Percentiles rank a stretch among this genome's conserved stretches.
Evolutionary conservation across 352 stramenopile species (phyloP).

Genomic region (Pythium periplocum): DNA sequence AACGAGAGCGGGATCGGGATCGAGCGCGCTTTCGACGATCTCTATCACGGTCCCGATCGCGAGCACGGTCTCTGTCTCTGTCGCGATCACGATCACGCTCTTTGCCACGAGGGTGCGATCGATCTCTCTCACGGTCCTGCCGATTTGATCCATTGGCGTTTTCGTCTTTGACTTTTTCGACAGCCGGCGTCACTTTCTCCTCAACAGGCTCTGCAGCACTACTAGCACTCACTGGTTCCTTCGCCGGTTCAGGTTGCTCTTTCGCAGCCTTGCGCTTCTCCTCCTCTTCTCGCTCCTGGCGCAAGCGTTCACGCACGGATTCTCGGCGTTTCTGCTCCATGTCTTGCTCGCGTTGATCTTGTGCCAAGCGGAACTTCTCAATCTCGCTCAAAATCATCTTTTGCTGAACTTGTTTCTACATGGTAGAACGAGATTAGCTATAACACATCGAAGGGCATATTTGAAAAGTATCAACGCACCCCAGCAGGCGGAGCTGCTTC

Average conservation of each 20-base stretch:
- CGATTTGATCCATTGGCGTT: background rate
- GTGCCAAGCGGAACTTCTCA: slow-evolving; percentile 37
- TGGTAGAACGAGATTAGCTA: background rate
- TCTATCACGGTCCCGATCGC: slow-evolving; percentile 13
- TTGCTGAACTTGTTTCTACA: slow-evolving; percentile 24
- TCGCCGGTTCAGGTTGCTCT: background rate
- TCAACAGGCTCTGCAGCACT: slow-evolving; percentile 1
- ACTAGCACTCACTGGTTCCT: background rate
- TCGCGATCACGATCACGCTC: slow-evolving; percentile 13
- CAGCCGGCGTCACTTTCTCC: slow-evolving; percentile 1
- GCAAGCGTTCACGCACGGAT: slow-evolving; percentile 23
- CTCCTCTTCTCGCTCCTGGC: slow-evolving; percentile 21
- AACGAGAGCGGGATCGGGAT: slow-evolving; percentile 22
- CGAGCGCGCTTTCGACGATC: slow-evolving; percentile 17
- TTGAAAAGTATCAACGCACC: too few species aligned
- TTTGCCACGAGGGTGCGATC: slow-evolving; percentile 1
- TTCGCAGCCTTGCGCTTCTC: slow-evolving; percentile 13
- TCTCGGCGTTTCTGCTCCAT: slow-evolving; percentile 25
- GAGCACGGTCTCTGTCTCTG: slow-evolving; percentile 8
- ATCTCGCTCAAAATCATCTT: slow-evolving; percentile 42
- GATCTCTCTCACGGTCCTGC: slow-evolving; percentile 5
- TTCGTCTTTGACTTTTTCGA: slow-evolving; percentile 4
- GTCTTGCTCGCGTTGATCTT: slow-evolving; percentile 34
- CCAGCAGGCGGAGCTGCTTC: slow-evolving; percentile 5
- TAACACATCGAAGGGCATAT: too few species aligned